These are phyloP conservation scores for Poterioochromonas sp. DNA, from an alignment of 352 stramenopile species.

Conservation along the genomic window DNA sequence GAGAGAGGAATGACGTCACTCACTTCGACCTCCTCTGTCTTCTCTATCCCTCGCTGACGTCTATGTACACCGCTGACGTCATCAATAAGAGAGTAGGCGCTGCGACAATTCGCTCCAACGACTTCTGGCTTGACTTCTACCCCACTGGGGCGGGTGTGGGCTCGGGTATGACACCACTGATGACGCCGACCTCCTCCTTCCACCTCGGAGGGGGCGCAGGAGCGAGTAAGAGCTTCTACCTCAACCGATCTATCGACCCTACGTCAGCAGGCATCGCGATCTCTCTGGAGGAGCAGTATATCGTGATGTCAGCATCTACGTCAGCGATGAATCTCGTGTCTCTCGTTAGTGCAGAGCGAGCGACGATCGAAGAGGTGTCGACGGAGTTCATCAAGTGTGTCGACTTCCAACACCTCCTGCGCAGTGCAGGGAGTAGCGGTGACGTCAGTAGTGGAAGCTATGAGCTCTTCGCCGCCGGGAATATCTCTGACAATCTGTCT, in stretches of 20 bases:
- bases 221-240: background rate
- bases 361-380: background rate
- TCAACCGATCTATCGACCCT: too few species aligned
- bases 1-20: background rate
- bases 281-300: background rate
- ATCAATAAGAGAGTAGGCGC: too few species aligned
- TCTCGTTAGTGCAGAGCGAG: background rate
- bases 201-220: too few species aligned
- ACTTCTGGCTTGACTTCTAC: too few species aligned
- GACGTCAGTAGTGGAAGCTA: too few species aligned
- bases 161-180: background rate
- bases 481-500: background rate
- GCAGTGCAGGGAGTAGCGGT: background rate
- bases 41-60: background rate
- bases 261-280: too few species aligned
- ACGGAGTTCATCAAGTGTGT: background rate
- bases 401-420: background rate
- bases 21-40: background rate
- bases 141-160: too few species aligned
- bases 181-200: background rate
- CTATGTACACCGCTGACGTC: too few species aligned
- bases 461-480: too few species aligned
- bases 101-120: too few species aligned
- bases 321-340: background rate
- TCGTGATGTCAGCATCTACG: background rate